Evolutionary conservation across 352 stramenopile genomes (phyloP).

Genomic region (Pythium biforme): DNA sequence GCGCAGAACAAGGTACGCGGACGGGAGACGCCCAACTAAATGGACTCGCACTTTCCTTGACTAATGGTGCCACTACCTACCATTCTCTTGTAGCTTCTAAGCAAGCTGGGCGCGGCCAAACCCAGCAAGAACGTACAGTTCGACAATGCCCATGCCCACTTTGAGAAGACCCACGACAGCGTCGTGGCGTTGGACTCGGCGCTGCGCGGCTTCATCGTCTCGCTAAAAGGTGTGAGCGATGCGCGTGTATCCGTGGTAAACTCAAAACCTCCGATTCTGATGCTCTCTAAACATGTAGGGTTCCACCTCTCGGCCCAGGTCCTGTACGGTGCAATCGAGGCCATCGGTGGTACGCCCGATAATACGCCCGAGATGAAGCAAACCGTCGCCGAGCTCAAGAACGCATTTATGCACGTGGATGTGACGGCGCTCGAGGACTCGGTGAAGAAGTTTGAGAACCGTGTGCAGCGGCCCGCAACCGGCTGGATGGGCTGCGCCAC

Average conservation of each 20-base stretch:
- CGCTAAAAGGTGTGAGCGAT: slow-evolving; percentile 36
- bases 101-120: slow-evolving; percentile 61
- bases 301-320: slow-evolving; percentile 60
- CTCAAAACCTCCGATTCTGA: neutral
- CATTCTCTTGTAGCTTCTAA: slow-evolving; percentile 38
- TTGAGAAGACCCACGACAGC: slow-evolving; percentile 54
- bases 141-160: slow-evolving; percentile 55
- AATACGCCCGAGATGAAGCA: slow-evolving; percentile 61
- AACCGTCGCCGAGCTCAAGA: slow-evolving; percentile 57
- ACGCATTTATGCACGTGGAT: slow-evolving; percentile 58
- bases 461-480: slow-evolving; percentile 51
- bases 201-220: slow-evolving; percentile 53
- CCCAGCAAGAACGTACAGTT: slow-evolving; percentile 81
- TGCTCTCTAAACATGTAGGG: slow-evolving; percentile 9
- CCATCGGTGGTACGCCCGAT: slow-evolving; percentile 33
- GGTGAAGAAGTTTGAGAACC: slow-evolving; percentile 52
- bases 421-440: slow-evolving; percentile 52
- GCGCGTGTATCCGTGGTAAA: too few relatives aligned
- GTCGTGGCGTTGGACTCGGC: slow-evolving; percentile 49
- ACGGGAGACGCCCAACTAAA: neutral
- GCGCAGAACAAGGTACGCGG: slow-evolving; percentile 65
- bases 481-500: slow-evolving; percentile 56
- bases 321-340: slow-evolving; percentile 57
- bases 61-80: too few relatives aligned
- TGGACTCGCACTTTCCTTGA: neutral